Percentiles rank a stretch among this genome's conserved stretches.
Evolutionary conservation across 2,329 filamentous ascomycete species (phyloP).

Genomic region (Cordyceps farinosa): DNA sequence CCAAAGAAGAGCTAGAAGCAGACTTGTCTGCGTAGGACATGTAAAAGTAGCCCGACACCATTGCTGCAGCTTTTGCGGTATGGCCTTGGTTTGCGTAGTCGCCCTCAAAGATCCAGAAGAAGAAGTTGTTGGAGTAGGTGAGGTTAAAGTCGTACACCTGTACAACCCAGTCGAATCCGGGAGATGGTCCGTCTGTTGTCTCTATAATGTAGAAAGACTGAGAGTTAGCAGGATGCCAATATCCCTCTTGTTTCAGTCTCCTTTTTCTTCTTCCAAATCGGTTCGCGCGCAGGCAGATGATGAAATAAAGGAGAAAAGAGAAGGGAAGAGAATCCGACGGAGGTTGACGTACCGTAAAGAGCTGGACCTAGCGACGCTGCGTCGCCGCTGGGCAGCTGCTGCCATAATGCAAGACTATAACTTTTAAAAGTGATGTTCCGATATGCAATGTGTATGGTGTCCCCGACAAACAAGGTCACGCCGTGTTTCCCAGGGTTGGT

Average conservation of each 20-base stretch:
- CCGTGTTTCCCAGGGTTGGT: background rate
- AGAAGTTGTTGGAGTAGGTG: conserved; percentile 20
- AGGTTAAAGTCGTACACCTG: conserved; percentile 20
- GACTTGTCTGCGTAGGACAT: background rate
- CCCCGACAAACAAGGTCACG: background rate
- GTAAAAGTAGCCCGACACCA: background rate
- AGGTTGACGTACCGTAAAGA: background rate
- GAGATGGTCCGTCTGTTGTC: conserved; percentile 14
- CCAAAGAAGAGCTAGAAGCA: background rate
- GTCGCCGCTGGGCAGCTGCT: background rate
- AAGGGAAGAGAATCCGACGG: background rate
- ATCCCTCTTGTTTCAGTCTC: too few relatives aligned
- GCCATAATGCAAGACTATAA: background rate
- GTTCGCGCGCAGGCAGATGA: background rate
- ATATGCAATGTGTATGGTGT: background rate
- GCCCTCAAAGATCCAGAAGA: conserved; percentile 25
- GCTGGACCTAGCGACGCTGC: background rate
- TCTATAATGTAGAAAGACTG: background rate
- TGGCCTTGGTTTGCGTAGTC: conserved; percentile 15
- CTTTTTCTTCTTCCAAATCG: background rate
- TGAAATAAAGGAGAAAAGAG: background rate
- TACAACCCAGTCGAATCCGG: conserved; percentile 22
- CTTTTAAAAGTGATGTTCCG: background rate
- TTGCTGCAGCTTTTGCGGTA: background rate
- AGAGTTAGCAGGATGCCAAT: background rate